Conservation (phyloP, 352 stramenopile species). For the Pilasporangium apinafurcum region DNA sequence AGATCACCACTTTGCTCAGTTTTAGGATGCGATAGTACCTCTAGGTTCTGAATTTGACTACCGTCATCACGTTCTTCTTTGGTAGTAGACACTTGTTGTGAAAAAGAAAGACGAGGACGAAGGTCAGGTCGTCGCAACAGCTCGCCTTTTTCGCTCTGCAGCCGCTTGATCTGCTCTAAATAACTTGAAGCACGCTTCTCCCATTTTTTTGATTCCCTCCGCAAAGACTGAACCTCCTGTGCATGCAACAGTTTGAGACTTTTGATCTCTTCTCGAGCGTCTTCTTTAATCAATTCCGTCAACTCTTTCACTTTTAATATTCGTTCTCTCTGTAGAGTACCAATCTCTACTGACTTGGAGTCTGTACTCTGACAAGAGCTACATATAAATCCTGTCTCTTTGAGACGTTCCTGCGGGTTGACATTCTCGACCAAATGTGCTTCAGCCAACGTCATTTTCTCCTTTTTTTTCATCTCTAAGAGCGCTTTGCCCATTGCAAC, state of each 20-base stretch:
- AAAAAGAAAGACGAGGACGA: neutral
- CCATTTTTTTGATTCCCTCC: slow-evolving; percentile 10
- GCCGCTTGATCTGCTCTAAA: slow-evolving; percentile 11
- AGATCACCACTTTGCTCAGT: neutral
- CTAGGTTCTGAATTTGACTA: neutral
- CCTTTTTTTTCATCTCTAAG: slow-evolving; percentile 32
- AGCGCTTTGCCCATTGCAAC: slow-evolving; percentile 38
- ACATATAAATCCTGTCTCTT: too few species aligned
- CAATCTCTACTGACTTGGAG: neutral
- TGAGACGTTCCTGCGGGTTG: neutral
- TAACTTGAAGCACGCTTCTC: slow-evolving; percentile 14
- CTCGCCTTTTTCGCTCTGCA: slow-evolving; percentile 12
- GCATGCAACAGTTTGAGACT: slow-evolving; percentile 11
- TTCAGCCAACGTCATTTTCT: neutral
- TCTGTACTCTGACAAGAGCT: too few species aligned
- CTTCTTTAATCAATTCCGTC: slow-evolving; percentile 16
- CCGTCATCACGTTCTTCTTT: neutral
- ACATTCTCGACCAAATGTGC: slow-evolving; percentile 2
- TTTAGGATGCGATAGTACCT: too few species aligned
- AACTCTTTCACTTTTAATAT: slow-evolving; percentile 14
- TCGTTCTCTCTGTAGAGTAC: slow-evolving; percentile 8
- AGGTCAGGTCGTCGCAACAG: slow-evolving; percentile 4
- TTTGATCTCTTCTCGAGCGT: slow-evolving; percentile 13
- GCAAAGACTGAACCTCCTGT: slow-evolving; percentile 11
- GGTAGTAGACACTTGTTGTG: neutral